phyloP scores from a whole-genome alignment of 495 filamentous ascomycete genomes.

The Podospora comata region DNA sequence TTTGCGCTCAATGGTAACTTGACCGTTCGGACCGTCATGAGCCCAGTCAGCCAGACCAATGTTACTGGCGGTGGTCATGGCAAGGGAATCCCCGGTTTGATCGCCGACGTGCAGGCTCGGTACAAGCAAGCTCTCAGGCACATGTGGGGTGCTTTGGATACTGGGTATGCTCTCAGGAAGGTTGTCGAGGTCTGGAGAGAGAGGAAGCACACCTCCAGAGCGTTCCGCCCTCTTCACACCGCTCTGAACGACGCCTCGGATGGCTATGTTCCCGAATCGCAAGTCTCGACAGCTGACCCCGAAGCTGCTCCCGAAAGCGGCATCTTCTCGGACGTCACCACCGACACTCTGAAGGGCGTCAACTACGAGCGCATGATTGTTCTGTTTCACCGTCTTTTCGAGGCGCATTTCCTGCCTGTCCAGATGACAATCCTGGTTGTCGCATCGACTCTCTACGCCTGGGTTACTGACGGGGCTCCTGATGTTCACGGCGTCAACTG shows the following conservation, averaged over 20 bases:
- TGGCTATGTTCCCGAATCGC: slow-evolving; percentile 44
- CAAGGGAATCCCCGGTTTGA: slow-evolving; percentile 46
- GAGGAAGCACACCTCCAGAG: slow-evolving; percentile 47
- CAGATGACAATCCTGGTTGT: slow-evolving; percentile 60
- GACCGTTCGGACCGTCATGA: slow-evolving; percentile 51
- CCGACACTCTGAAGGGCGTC: slow-evolving; percentile 43
- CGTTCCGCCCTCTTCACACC: slow-evolving; percentile 51
- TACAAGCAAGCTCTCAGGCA: slow-evolving; percentile 65
- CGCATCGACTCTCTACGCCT: slow-evolving; percentile 54
- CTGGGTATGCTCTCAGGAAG: slow-evolving; percentile 56
- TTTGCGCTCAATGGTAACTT: slow-evolving; percentile 64
- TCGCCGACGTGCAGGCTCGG: slow-evolving; percentile 54
- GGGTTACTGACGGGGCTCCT: slow-evolving; percentile 43
- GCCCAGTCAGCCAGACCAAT: slow-evolving; percentile 66
- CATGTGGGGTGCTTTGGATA: slow-evolving; percentile 71
- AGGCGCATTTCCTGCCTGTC: slow-evolving; percentile 65
- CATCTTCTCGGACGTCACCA: slow-evolving; percentile 48
- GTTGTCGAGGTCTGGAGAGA: slow-evolving; percentile 48
- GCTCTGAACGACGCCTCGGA: slow-evolving; percentile 44
- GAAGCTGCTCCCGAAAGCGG: slow-evolving; percentile 42
- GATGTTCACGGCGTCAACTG: slow-evolving; percentile 50
- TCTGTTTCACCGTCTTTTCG: slow-evolving; percentile 60
- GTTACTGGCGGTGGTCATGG: slow-evolving; percentile 53
- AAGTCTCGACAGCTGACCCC: slow-evolving; percentile 38
- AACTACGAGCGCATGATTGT: slow-evolving; percentile 46